These are phyloP conservation scores for Aspergillus sclerotioniger DNA, from an alignment of 495 filamentous ascomycete genomes.

Conservation along the genomic window DNA sequence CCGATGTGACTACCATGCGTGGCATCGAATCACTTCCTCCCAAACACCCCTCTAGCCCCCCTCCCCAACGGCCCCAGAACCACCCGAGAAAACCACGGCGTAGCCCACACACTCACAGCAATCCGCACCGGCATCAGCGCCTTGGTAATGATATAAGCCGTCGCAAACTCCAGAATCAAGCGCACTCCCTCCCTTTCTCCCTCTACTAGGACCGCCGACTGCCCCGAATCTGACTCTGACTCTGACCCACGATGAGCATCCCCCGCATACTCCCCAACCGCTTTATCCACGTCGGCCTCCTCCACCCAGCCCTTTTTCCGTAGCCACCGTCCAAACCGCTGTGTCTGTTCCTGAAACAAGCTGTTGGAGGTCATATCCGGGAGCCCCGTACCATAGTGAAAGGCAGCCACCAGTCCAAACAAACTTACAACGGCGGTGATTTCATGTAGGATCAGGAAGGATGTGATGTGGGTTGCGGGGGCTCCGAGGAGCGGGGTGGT, in stretches of 20 bases:
- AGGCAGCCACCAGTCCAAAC: slow-evolving; percentile 67
- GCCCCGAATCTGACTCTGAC: background rate
- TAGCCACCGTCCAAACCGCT: slow-evolving; percentile 58
- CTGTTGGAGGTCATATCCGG: slow-evolving; percentile 52
- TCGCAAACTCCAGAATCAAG: slow-evolving; percentile 67
- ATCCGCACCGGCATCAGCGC: slow-evolving; percentile 74
- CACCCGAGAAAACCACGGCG: slow-evolving; percentile 87
- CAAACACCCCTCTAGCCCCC: slow-evolving; percentile 37
- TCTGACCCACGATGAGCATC: slow-evolving; percentile 20
- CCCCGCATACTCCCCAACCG: slow-evolving; percentile 15
- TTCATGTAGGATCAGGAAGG: slow-evolving; percentile 91
- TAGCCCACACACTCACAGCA: slow-evolving; percentile 75
- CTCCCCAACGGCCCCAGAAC: slow-evolving; percentile 51
- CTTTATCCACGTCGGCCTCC: slow-evolving; percentile 31
- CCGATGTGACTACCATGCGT: background rate
- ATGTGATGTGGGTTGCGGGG: slow-evolving; percentile 75
- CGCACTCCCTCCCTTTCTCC: slow-evolving; percentile 42
- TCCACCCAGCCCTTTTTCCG: slow-evolving; percentile 61
- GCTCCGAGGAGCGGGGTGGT: slow-evolving; percentile 67
- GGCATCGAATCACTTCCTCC: slow-evolving; percentile 19
- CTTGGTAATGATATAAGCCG: slow-evolving; percentile 88
- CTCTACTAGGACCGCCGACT: slow-evolving; percentile 6
- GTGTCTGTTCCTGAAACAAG: slow-evolving; percentile 50
- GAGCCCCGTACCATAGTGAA: slow-evolving; percentile 72
- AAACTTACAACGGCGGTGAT: slow-evolving; percentile 81